Evolutionary conservation across 805 yeast species (phyloP).

Genomic region (Wickerhamiella kazuoi): DNA sequence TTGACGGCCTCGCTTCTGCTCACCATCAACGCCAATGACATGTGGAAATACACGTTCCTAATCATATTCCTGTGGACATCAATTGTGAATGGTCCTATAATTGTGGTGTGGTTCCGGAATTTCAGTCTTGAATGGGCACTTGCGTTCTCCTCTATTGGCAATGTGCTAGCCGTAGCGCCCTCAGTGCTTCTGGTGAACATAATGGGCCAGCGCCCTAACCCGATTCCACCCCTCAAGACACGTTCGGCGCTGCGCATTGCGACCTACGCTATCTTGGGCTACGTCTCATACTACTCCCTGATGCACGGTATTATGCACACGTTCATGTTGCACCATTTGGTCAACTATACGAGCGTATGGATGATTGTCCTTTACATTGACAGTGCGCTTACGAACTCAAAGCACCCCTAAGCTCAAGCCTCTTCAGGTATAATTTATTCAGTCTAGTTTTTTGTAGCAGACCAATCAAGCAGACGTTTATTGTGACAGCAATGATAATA

Average conservation of each 20-base stretch:
- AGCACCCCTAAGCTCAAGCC: background rate
- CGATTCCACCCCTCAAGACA: slow-evolving; percentile 20
- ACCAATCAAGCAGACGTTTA: too few species aligned
- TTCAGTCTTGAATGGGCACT: slow-evolving; percentile 60
- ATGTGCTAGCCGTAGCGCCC: slow-evolving; percentile 55
- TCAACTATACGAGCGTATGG: slow-evolving; percentile 28
- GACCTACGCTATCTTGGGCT: slow-evolving; percentile 24
- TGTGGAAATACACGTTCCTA: slow-evolving; percentile 25
- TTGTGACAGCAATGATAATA: too few species aligned
- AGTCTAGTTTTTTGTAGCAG: too few species aligned
- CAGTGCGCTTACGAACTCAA: background rate
- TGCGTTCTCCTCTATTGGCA: slow-evolving; percentile 69
- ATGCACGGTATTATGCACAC: slow-evolving; percentile 65
- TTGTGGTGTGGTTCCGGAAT: slow-evolving; percentile 63
- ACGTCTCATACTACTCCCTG: slow-evolving; percentile 41
- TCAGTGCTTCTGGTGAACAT: slow-evolving; percentile 36
- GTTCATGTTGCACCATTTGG: slow-evolving; percentile 61
- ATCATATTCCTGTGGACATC: slow-evolving; percentile 55
- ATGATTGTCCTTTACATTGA: background rate
- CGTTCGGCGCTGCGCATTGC: slow-evolving; percentile 18
- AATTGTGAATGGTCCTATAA: slow-evolving; percentile 60
- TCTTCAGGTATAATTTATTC: background rate
- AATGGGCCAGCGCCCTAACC: slow-evolving; percentile 26
- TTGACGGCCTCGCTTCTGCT: slow-evolving; percentile 7
- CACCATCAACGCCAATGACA: background rate